Evolutionary conservation across 176 grass and related monocot species (phyloP), one percentile per base, ranked within the genome.

Genomic region (Oropetium thomaeum): DNA sequence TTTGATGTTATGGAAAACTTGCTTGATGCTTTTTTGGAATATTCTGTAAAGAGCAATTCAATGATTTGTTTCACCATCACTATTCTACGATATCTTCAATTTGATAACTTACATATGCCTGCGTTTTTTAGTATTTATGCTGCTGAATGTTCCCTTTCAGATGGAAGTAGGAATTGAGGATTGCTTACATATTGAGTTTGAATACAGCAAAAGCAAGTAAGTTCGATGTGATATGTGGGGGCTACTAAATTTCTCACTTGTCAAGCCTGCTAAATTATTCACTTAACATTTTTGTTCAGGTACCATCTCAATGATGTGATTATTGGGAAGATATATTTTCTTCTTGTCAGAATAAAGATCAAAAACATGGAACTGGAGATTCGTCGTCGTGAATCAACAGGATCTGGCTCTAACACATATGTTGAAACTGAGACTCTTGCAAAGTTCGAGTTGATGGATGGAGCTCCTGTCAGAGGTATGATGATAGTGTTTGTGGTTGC

Each of bases 371-470:
- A 96, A 19, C 47, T 96, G 42, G 93, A 96, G 70, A 92, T 96
- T 76, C 83, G 93, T 63, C 87, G 87, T 16, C 61, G 93, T 32
- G 93, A 92, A 79, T 99, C 96, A 38, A 99, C 96, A 79, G 96
- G 96, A 60, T 95, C 96, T 59, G 96, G 96, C 43, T 87, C 96
- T 38, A 90, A 92, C 70, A 99, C 96, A 70, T 99, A 95, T 92
- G 92, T 99, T 76, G 96, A 99, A 62, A 99, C 96, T 49, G 96
- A 99, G 69, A 99, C 96, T n/a, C 92, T 99, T 74, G 96, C 96
- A 38, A 99, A 99, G 57, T 99, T 92, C 86, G 96, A 99, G 81
- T 67, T 99, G 73, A 99, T 99, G 96, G 96, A 99, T 80, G 96
- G 96, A 74, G 92, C 96, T 79, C 96, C 96, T 79, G 96, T 95